A percentile compares a stretch with the other conserved stretches of the same genome.
Evolutionary conservation across 164 flowering plant species (phyloP).

Genomic region (Vitis vinifera): DNA sequence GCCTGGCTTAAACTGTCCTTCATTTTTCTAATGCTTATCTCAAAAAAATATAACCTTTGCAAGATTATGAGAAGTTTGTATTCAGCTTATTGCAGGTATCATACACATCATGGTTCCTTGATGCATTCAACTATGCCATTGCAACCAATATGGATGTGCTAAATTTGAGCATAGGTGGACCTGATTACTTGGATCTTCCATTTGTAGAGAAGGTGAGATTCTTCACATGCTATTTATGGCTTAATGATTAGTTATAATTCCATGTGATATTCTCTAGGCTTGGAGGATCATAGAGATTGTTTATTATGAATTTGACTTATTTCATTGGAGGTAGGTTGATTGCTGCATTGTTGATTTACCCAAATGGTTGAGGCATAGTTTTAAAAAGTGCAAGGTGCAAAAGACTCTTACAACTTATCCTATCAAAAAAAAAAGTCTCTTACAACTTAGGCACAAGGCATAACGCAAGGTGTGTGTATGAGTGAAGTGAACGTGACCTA

Average conservation of each 20-base stretch:
- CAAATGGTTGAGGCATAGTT: no score
- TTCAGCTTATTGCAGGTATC: constrained; percentile 99
- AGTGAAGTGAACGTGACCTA: no score
- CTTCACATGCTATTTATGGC: constrained; percentile 5
- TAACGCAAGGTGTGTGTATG: no score
- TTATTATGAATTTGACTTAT: neutral
- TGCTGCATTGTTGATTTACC: neutral
- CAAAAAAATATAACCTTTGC: constrained; percentile 10
- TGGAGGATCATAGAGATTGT: neutral
- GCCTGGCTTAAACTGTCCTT: neutral
- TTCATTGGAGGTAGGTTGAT: neutral
- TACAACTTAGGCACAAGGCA: no score
- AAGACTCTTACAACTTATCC: no score
- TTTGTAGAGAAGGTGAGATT: constrained; percentile 89
- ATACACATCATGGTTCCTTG: constrained; percentile 99
- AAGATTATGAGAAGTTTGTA: constrained; percentile 67
- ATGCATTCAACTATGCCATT: constrained; percentile 99
- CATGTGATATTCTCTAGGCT: neutral
- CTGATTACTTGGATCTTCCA: constrained; percentile 98
- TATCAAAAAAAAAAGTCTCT: no score
- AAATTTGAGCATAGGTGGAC: constrained; percentile 98
- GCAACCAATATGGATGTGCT: constrained; percentile 94
- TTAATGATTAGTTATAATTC: neutral
- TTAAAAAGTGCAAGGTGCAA: no score
- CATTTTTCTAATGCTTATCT: neutral